Conservation (phyloP, 495 filamentous ascomycete species). For the Penicillium fimorum region DNA sequence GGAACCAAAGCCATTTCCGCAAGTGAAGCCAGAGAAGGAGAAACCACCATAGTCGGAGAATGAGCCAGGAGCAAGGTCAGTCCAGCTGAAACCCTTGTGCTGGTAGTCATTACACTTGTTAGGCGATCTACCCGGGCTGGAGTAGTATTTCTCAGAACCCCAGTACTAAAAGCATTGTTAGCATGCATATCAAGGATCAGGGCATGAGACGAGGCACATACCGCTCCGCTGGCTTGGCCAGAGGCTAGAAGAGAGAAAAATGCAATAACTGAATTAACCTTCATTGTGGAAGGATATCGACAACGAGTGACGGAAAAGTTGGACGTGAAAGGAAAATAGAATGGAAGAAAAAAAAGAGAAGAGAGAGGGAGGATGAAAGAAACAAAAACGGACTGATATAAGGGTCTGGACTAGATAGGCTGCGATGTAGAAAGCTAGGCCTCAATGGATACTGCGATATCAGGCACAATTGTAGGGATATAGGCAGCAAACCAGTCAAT, state of each 20-base stretch:
- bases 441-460: background rate
- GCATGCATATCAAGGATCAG: slow-evolving; percentile 10
- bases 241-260: slow-evolving; percentile 33
- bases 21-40: slow-evolving; percentile 69
- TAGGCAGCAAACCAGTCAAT: slow-evolving; percentile 2
- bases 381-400: background rate
- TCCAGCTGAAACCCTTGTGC: slow-evolving; percentile 68
- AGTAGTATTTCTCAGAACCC: slow-evolving; percentile 58
- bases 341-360: background rate
- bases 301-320: slow-evolving; percentile 18
- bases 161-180: slow-evolving; percentile 42
- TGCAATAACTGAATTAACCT: slow-evolving; percentile 24
- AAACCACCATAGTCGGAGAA: slow-evolving; percentile 70
- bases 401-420: slow-evolving; percentile 1
- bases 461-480: background rate
- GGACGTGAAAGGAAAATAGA: background rate
- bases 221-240: slow-evolving; percentile 28
- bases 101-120: slow-evolving; percentile 72
- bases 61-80: slow-evolving; percentile 57
- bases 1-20: slow-evolving; percentile 52
- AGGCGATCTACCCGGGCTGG: slow-evolving; percentile 68
- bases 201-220: slow-evolving; percentile 13
- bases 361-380: slow-evolving; percentile 15
- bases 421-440: background rate
- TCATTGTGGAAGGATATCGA: slow-evolving; percentile 28